Conservation (phyloP, 371 early-diverging fungal species). For the Chytridium lagenaria region DNA sequence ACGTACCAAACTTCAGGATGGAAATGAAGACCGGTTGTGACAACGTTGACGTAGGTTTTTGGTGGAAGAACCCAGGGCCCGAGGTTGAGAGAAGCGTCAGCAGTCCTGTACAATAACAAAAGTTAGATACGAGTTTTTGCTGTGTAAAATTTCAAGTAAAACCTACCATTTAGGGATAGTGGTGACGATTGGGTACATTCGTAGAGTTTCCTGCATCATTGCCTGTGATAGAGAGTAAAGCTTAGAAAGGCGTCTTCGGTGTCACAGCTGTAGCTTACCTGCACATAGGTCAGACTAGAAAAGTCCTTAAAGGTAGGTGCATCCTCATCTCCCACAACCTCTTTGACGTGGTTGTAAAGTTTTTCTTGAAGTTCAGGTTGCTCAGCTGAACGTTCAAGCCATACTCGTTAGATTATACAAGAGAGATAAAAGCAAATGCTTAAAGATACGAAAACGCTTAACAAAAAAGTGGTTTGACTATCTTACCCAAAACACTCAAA, state of each 20-base stretch:
- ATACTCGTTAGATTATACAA: no score
- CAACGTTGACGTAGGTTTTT: slow-evolving; percentile 20
- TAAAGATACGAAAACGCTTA: not conserved
- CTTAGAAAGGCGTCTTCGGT: not conserved
- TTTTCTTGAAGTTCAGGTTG: slow-evolving; percentile 33
- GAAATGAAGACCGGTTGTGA: slow-evolving; percentile 25
- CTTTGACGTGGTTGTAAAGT: slow-evolving; percentile 30
- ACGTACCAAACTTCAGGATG: slow-evolving; percentile 28
- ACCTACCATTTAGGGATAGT: slow-evolving; percentile 35
- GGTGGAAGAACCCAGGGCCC: slow-evolving; percentile 34
- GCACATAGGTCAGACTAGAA: slow-evolving; percentile 26
- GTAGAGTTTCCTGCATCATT: slow-evolving; percentile 47
- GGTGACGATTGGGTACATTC: slow-evolving; percentile 37
- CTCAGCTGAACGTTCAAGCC: slow-evolving; percentile 20
- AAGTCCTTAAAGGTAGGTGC: slow-evolving; percentile 29
- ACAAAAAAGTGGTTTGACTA: not conserved
- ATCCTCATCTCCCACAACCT: slow-evolving; percentile 20
- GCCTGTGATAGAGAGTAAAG: no score
- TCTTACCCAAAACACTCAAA: slow-evolving; percentile 26
- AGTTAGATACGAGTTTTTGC: no score
- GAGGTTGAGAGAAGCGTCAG: slow-evolving; percentile 17
- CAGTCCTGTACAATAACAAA: slow-evolving; percentile 2
- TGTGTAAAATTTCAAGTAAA: no score
- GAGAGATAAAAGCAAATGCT: no score
- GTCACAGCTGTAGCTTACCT: not conserved